Percentiles rank a stretch among this genome's conserved stretches.
Conservation (phyloP, 2,329 filamentous ascomycete genomes). For the Verruconis gallopava region DNA sequence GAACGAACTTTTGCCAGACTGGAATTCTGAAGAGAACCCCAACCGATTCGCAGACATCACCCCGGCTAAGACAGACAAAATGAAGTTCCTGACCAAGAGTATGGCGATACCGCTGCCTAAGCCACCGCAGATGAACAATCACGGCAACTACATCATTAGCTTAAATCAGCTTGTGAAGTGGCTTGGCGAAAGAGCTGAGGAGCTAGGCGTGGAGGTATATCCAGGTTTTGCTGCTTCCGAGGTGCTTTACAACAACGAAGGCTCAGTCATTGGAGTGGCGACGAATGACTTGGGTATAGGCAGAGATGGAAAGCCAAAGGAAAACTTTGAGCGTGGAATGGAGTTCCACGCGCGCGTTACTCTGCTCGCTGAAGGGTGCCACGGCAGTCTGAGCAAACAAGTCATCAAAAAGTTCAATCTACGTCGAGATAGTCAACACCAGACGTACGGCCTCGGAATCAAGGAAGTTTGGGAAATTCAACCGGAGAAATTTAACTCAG, state of each 20-base stretch:
- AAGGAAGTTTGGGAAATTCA: constrained; percentile 98
- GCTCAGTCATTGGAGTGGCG: constrained; percentile 83
- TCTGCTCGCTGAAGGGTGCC: constrained; percentile 86
- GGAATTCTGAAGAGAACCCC: constrained; percentile 79
- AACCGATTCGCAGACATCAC: constrained; percentile 80
- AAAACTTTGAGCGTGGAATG: constrained; percentile 91
- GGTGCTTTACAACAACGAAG: constrained; percentile 74
- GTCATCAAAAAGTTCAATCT: constrained; percentile 90
- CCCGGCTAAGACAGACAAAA: constrained; percentile 68
- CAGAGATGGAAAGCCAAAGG: constrained; percentile 71
- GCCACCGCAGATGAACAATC: constrained; percentile 95
- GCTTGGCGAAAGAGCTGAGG: constrained; percentile 93
- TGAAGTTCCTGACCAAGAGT: constrained; percentile 86
- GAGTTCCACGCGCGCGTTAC: constrained; percentile 91
- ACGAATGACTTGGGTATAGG: constrained; percentile 88
- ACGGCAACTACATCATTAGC: constrained; percentile 95
- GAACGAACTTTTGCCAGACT: constrained; percentile 84
- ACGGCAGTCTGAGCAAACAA: constrained; percentile 90
- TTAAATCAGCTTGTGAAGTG: constrained; percentile 92
- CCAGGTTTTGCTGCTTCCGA: constrained; percentile 92
- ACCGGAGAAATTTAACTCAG: constrained; percentile 81
- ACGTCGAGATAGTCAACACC: constrained; percentile 74
- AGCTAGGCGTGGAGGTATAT: constrained; percentile 90
- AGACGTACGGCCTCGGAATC: constrained; percentile 87
- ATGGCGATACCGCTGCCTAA: constrained; percentile 67